Percentiles rank a stretch among this genome's conserved stretches.
Evolutionary conservation across 2,329 filamentous ascomycete genomes (phyloP).

Genomic region (Claviceps sp.): DNA sequence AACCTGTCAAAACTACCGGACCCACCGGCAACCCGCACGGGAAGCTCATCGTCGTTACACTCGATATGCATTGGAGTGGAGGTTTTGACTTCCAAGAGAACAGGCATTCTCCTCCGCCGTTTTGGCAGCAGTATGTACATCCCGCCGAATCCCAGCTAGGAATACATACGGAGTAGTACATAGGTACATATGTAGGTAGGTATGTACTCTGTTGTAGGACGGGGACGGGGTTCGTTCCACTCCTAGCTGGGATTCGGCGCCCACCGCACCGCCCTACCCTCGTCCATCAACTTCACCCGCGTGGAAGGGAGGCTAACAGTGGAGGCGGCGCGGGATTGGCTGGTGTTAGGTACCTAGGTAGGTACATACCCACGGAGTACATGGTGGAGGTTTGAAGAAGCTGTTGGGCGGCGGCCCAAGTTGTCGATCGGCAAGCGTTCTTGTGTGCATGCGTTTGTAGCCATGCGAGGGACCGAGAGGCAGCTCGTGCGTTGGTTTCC

Average conservation of each 20-base stretch:
- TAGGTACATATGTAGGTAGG: too few relatives aligned
- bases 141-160: too few relatives aligned
- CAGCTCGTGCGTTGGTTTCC: constrained; percentile 3
- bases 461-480: neutral
- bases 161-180: too few relatives aligned
- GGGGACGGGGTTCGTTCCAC: neutral
- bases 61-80: neutral
- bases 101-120: neutral
- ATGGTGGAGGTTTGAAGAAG: constrained; percentile 1
- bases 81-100: neutral
- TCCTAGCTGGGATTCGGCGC: neutral
- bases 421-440: neutral
- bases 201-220: neutral
- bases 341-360: neutral
- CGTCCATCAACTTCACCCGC: neutral
- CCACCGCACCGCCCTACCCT: neutral
- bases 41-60: neutral
- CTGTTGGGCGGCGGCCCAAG: neutral
- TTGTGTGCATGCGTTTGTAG: neutral
- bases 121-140: neutral
- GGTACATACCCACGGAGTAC: too few relatives aligned
- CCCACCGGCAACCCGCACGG: constrained; percentile 2
- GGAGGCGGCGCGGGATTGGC: neutral
- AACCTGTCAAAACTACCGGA: constrained; percentile 4
- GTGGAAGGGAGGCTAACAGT: neutral